Conservation (phyloP, 768 basidiomycete genomes). For the Leccinum variicolor region DNA sequence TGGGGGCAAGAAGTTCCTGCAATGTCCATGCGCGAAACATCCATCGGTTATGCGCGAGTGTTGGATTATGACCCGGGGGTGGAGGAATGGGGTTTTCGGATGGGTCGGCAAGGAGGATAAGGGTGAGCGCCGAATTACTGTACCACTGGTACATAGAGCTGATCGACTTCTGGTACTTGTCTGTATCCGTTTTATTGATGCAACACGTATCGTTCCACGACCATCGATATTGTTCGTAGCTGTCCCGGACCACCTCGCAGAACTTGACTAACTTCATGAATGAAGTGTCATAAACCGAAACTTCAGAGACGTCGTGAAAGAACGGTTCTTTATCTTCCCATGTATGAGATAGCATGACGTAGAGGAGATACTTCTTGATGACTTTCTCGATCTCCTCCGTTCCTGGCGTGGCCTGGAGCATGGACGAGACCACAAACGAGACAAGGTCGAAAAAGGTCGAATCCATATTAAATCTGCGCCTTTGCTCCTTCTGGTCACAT, state of each 20-base stretch:
- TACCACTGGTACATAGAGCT: conserved; percentile 17
- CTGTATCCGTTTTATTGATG: background rate
- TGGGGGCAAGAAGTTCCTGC: too few species aligned
- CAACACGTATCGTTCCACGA: conserved; percentile 12
- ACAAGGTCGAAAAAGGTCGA: background rate
- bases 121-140: conserved; percentile 4
- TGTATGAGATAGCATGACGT: background rate
- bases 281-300: background rate
- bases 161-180: conserved; percentile 4
- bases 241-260: conserved; percentile 4
- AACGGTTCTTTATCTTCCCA: background rate
- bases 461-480: background rate
- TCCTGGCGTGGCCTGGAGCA: background rate
- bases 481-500: background rate
- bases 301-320: background rate
- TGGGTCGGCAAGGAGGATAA: conserved; percentile 9
- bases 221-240: conserved; percentile 3
- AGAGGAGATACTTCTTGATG: background rate
- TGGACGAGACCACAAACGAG: background rate
- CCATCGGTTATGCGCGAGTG: conserved; percentile 11
- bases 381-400: background rate
- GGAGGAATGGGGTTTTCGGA: background rate
- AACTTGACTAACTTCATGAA: conserved; percentile 10
- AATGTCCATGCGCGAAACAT: conserved; percentile 15
- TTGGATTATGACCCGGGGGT: background rate